phyloP scores from a whole-genome alignment of 768 basidiomycete species.

The Asterophora lycoperdoides region DNA sequence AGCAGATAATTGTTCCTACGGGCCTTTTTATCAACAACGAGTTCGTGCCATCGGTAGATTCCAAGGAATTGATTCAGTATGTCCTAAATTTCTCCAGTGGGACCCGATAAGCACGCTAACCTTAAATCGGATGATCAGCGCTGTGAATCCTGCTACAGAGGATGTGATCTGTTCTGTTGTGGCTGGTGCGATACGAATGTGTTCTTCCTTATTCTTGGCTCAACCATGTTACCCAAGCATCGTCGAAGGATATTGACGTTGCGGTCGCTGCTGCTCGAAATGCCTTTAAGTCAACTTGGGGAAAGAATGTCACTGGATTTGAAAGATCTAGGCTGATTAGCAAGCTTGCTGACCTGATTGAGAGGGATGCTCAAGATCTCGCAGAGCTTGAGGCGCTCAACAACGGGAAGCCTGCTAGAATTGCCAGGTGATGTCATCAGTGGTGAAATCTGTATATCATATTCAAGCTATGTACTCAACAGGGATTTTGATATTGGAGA shows the following conservation, averaged over 20 bases:
- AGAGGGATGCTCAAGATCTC: constrained; percentile 75
- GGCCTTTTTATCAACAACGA: constrained; percentile 92
- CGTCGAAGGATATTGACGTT: constrained; percentile 72
- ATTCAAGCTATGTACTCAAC: constrained; percentile 6
- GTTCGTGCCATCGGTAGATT: constrained; percentile 75
- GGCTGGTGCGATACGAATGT: constrained; percentile 39
- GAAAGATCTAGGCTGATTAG: constrained; percentile 78
- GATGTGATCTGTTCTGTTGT: constrained; percentile 64
- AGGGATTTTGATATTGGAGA: constrained; percentile 84
- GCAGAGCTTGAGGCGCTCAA: constrained; percentile 84
- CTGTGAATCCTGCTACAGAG: constrained; percentile 82
- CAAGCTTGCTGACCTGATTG: constrained; percentile 87
- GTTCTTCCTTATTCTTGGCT: not conserved
- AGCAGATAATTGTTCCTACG: constrained; percentile 61
- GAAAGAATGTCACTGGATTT: constrained; percentile 79
- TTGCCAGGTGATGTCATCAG: constrained; percentile 29
- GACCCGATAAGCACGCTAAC: constrained; percentile 21
- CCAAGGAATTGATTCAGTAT: constrained; percentile 59
- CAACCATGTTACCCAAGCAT: constrained; percentile 36
- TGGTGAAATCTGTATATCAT: not conserved
- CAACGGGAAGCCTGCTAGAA: constrained; percentile 84
- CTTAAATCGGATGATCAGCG: constrained; percentile 41
- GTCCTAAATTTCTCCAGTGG: constrained; percentile 17
- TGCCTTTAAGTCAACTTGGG: constrained; percentile 86
- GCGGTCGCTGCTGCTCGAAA: constrained; percentile 81